Percentiles rank a stretch among this genome's conserved stretches.
These are phyloP conservation scores for Colletotrichum sp. DNA, from an alignment of 2,329 filamentous ascomycete genomes.

Conservation along the genomic window DNA sequence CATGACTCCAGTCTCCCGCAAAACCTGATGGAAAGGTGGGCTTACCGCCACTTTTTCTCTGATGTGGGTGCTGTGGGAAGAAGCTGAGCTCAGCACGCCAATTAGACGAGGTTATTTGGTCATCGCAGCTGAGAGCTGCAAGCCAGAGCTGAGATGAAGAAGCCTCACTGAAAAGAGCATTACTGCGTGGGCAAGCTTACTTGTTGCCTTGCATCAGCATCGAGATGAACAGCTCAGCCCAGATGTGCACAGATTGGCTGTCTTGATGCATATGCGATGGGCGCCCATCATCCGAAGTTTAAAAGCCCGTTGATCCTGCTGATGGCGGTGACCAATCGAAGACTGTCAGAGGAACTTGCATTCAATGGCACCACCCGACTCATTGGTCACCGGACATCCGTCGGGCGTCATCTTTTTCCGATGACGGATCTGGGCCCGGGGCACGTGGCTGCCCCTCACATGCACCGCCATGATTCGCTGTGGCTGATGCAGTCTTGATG, in stretches of 20 bases:
- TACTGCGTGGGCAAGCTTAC: background rate
- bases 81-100: constrained; percentile 2
- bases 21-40: constrained; percentile 9
- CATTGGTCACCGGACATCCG: background rate
- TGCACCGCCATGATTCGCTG: constrained; percentile 9
- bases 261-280: background rate
- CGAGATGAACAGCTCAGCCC: constrained; percentile 8
- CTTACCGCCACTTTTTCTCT: constrained; percentile 5
- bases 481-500: constrained; percentile 9
- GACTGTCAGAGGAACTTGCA: background rate
- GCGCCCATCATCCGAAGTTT: background rate
- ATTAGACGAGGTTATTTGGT: background rate
- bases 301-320: background rate
- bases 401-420: background rate
- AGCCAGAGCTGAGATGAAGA: background rate
- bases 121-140: background rate
- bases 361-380: background rate
- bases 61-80: background rate
- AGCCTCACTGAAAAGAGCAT: background rate
- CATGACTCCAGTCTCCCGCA: background rate
- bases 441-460: background rate
- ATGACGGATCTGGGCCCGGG: background rate
- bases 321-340: background rate
- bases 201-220: background rate
- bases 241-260: background rate